Evolutionary conservation across 768 basidiomycete species (phyloP).

Genomic region (Mycena albidolilacea): DNA sequence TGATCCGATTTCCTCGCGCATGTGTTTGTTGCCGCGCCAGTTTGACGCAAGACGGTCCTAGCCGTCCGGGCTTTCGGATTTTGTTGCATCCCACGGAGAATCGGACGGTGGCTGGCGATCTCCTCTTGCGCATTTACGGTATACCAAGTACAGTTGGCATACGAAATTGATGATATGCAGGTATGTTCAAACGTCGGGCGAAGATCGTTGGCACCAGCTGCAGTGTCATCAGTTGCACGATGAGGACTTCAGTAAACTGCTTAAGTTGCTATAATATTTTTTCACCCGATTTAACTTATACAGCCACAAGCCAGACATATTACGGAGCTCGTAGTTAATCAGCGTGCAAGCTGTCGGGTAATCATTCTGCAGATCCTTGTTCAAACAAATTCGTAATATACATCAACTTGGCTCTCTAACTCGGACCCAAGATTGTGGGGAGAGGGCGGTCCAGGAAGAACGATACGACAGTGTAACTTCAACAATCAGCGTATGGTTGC

Average conservation of each 20-base stretch:
- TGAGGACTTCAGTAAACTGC: neutral
- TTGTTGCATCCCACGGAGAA: neutral
- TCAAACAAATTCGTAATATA: neutral
- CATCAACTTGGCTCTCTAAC: neutral
- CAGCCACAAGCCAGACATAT: neutral
- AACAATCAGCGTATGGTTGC: neutral
- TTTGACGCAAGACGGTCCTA: conserved; percentile 1
- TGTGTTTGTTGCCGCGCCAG: neutral
- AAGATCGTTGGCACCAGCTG: neutral
- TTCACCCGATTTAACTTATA: neutral
- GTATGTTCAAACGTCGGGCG: neutral
- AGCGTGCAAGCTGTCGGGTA: neutral
- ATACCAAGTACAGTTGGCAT: no score
- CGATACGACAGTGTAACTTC: neutral
- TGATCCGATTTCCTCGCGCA: neutral
- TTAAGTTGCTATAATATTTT: neutral
- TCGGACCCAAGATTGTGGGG: no score
- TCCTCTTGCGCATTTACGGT: no score
- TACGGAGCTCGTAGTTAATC: neutral
- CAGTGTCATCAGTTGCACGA: neutral
- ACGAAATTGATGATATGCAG: neutral
- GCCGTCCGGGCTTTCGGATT: neutral
- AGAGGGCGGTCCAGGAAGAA: neutral
- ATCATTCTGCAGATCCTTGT: neutral
- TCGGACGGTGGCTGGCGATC: no score